These are phyloP conservation scores for Pseudogymnoascus verrucosus DNA, from an alignment of 2,329 filamentous ascomycete genomes.

Conservation along the genomic window DNA sequence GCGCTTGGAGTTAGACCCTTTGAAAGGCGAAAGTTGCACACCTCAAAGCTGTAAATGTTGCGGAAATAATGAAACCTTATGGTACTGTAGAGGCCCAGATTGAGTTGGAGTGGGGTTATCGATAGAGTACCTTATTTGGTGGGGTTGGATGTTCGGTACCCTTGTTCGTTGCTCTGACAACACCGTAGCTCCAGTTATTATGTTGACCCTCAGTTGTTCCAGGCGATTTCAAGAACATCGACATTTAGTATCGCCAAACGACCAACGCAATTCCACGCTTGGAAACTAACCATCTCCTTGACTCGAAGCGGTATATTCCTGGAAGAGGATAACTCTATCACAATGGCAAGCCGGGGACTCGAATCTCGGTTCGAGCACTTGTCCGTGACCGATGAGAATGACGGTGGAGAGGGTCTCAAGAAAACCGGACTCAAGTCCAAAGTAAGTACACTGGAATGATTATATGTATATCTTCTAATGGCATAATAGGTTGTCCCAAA, in stretches of 20 bases:
- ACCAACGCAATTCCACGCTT: neutral
- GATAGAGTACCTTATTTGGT: neutral
- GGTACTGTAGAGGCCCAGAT: neutral
- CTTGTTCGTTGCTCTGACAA: conserved; percentile 9
- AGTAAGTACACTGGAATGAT: conserved; percentile 43
- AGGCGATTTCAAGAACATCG: neutral
- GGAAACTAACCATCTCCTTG: neutral
- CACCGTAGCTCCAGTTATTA: conserved; percentile 2
- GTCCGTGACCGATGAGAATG: conserved; percentile 84
- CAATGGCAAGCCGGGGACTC: conserved; percentile 67
- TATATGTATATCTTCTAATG: conserved; percentile 12
- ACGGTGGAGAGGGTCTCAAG: conserved; percentile 46
- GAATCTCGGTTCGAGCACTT: conserved; percentile 87
- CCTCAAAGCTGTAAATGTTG: neutral
- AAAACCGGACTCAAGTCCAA: conserved; percentile 62
- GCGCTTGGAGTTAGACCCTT: neutral
- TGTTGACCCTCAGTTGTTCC: conserved; percentile 4
- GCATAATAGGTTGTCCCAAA: conserved; percentile 37
- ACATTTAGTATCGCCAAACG: conserved; percentile 5
- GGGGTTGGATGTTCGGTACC: neutral
- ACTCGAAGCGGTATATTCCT: neutral
- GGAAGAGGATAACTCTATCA: neutral
- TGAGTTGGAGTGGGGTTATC: conserved; percentile 8
- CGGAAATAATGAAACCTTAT: neutral
- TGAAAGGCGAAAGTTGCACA: neutral